These are phyloP conservation scores for Teunomyces atbi DNA, from an alignment of 805 yeast genomes.

Conservation along the genomic window DNA sequence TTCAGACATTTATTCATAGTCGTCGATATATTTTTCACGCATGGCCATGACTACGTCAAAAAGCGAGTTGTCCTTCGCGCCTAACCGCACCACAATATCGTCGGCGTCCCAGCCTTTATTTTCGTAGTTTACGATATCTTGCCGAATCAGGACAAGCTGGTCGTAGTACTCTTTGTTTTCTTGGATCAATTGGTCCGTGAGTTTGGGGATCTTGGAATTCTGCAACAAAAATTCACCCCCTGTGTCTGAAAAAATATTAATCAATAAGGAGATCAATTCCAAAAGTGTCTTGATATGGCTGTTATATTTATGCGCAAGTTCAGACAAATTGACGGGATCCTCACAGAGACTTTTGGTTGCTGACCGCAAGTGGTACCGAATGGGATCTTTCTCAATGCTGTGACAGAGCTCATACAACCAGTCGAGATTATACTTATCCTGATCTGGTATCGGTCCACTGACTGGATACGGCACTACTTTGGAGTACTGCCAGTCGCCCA, in stretches of 20 bases:
- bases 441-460: neutral
- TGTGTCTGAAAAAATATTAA: conserved; percentile 27
- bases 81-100: conserved; percentile 37
- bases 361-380: conserved; percentile 47
- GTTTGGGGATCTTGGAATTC: conserved; percentile 38
- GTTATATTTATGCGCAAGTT: conserved; percentile 23
- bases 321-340: conserved; percentile 34
- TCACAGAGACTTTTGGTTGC: conserved; percentile 30
- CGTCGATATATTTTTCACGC: conserved; percentile 22
- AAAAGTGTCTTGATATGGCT: conserved; percentile 21
- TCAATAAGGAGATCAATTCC: conserved; percentile 26
- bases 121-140: conserved; percentile 30
- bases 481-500: conserved; percentile 40
- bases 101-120: conserved; percentile 38
- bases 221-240: conserved; percentile 34
- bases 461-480: conserved; percentile 37
- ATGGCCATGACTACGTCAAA: conserved; percentile 25
- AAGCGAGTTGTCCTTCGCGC: conserved; percentile 15
- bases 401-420: conserved; percentile 42
- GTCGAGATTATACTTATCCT: conserved; percentile 19
- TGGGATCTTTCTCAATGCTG: conserved; percentile 47
- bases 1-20: conserved; percentile 16
- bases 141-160: conserved; percentile 18
- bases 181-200: conserved; percentile 22
- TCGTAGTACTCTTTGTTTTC: conserved; percentile 20